These are phyloP conservation scores for Rhipidocladum racemiflorum DNA, from an alignment of 176 grass and related monocot species.

Conservation along the genomic window DNA sequence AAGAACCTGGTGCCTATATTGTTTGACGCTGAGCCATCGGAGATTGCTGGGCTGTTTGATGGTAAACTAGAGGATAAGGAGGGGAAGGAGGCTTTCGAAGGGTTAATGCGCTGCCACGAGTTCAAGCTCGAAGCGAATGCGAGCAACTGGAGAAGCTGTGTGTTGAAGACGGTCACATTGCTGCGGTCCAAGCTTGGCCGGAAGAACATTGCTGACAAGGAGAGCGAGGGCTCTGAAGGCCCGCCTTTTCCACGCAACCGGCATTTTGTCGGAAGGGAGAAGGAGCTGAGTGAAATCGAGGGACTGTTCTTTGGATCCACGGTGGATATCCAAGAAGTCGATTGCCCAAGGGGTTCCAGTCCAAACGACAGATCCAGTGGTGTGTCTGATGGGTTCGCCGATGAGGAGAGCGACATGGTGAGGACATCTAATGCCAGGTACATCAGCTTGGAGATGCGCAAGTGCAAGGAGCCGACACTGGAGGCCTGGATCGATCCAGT, in stretches of 20 bases:
- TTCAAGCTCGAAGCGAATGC: slow-evolving; percentile 88
- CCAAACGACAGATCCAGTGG: slow-evolving; percentile 62
- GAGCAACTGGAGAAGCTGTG: slow-evolving; percentile 76
- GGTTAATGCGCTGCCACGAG: slow-evolving; percentile 75
- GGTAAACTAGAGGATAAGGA: slow-evolving; percentile 88
- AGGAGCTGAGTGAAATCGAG: slow-evolving; percentile 88
- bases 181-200: slow-evolving; percentile 82
- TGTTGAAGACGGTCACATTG: slow-evolving; percentile 52
- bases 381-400: slow-evolving; percentile 78
- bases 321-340: slow-evolving; percentile 66
- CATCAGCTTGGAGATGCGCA: slow-evolving; percentile 88
- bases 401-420: slow-evolving; percentile 76
- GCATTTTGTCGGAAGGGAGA: slow-evolving; percentile 91
- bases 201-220: slow-evolving; percentile 72
- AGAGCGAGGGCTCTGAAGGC: slow-evolving; percentile 50
- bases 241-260: slow-evolving; percentile 72
- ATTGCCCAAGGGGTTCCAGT: slow-evolving; percentile 48
- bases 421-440: slow-evolving; percentile 65
- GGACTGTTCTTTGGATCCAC: slow-evolving; percentile 70
- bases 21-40: slow-evolving; percentile 63
- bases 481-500: slow-evolving; percentile 97
- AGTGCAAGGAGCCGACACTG: slow-evolving; percentile 89
- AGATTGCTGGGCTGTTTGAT: slow-evolving; percentile 65
- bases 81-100: slow-evolving; percentile 82
- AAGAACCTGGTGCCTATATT: slow-evolving; percentile 88